A percentile compares a stretch with the other conserved stretches of the same genome.
Conservation (phyloP, 164 flowering plant species). For the Nymphaea thermarum region DNA sequence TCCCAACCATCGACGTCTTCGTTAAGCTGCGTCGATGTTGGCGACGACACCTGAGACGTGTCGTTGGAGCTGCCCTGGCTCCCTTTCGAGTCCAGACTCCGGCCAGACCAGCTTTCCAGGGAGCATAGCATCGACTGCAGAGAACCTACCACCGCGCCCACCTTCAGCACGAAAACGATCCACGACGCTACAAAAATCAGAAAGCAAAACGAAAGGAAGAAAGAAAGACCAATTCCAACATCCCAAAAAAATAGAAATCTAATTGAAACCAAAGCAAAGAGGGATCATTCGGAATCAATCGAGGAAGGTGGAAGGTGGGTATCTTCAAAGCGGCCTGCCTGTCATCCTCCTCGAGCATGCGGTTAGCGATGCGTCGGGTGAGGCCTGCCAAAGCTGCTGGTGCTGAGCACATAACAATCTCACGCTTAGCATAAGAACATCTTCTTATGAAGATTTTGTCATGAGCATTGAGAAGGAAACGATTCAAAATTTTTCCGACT, state of each 20-base stretch:
- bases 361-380: constrained; percentile 39
- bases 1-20: constrained; percentile 33
- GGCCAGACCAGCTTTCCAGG: background rate
- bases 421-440: too few relatives aligned
- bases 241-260: too few relatives aligned
- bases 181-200: background rate
- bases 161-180: background rate
- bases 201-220: background rate
- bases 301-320: too few relatives aligned
- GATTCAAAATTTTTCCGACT: too few relatives aligned
- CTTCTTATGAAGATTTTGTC: too few relatives aligned
- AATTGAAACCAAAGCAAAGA: background rate
- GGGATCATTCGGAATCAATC: too few relatives aligned
- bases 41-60: constrained; percentile 23
- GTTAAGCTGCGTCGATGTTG: constrained; percentile 21
- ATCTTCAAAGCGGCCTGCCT: background rate
- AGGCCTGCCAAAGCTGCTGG: too few relatives aligned
- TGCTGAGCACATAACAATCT: too few relatives aligned
- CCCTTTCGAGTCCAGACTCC: constrained; percentile 19
- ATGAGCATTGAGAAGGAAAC: too few relatives aligned
- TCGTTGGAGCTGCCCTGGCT: constrained; percentile 38
- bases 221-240: background rate
- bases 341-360: constrained; percentile 34
- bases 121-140: constrained; percentile 60
- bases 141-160: constrained; percentile 26